phyloP scores from a whole-genome alignment of 192 early-diverging fungal genomes.

The Coemansia sp. region DNA sequence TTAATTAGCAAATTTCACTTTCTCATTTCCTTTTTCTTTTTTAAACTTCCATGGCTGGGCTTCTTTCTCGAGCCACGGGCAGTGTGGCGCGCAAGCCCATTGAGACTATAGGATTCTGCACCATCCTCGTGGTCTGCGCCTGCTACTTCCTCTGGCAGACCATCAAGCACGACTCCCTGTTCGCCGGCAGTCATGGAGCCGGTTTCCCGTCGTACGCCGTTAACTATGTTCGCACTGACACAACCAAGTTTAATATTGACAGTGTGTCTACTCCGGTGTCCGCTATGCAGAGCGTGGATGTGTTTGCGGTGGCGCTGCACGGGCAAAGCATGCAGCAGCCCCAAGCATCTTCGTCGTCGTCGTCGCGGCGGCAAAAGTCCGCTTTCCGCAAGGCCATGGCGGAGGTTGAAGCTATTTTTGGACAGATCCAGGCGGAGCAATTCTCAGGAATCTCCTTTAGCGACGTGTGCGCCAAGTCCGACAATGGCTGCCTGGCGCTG shows the following conservation, averaged over 20 bases:
- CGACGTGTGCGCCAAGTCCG: conserved; percentile 47
- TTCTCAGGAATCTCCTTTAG: conserved; percentile 21
- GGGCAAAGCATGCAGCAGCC: neutral
- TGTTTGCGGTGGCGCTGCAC: conserved; percentile 37
- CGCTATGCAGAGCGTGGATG: conserved; percentile 18
- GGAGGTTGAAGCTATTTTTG: conserved; percentile 27
- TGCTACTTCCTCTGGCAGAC: conserved; percentile 78
- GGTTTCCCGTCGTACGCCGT: conserved; percentile 27
- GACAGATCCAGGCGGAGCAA: conserved; percentile 11
- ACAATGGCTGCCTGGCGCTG: conserved; percentile 56
- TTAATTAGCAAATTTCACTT: neutral
- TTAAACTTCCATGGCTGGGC: conserved; percentile 11
- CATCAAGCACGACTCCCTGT: conserved; percentile 65
- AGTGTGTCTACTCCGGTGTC: neutral
- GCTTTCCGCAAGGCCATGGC: conserved; percentile 31
- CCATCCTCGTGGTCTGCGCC: conserved; percentile 71
- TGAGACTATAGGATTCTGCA: conserved; percentile 71
- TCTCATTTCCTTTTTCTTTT: neutral
- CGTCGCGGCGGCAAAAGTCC: conserved; percentile 21
- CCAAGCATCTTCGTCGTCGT: neutral
- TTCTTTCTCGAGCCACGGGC: conserved; percentile 52
- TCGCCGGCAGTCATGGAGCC: conserved; percentile 32
- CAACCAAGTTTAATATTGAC: conserved; percentile 18
- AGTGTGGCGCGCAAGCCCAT: conserved; percentile 72
- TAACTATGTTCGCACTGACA: conserved; percentile 21